Evolutionary conservation across 768 basidiomycete species (phyloP), one percentile per base, ranked within the genome.

Genomic region (Asterophora parasitica): DNA sequence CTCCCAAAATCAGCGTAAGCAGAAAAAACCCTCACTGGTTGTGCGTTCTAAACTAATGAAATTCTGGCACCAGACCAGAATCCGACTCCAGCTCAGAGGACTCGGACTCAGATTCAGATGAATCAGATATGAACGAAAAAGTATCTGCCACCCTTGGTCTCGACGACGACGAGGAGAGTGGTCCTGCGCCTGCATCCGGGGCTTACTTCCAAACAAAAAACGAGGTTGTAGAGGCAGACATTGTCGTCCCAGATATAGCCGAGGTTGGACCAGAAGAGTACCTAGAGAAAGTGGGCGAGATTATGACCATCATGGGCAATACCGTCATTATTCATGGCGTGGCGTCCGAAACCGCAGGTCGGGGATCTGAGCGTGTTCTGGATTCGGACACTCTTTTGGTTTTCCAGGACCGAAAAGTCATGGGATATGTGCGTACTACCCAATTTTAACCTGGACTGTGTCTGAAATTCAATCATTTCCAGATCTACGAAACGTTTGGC

Each of bases 401-500:
- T 33, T 92, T 92, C 61, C 82, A 84, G 16, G 92, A 98, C 64
- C 73, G 91, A 42, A 83, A 79, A 53, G 91, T 95, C n/a, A 62
- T 97, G 58, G 95, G 95, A 37, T 84, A 87, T 65, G 93, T 95
- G 66, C 68, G 87, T 75, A 67, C 84, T 74, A 27, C 34, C 16
- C 30, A 20, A 26, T 32, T 28, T 30, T 48, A 15, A 3, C 30
- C 15, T 30, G 40, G 33, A 17, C 23, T 44, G 27, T 50, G 35
- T 27, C 35, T 38, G 31, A 50, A n/a, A 30, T 37, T 37, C 46
- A 46, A 38, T 19, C 43, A 23, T 23, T 23, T 23, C 52, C 55
- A 57, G 91, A 74, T 97, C 44, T 89, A 86, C 61, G 95, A 98
- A 68, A 96, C 94, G 0, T 98, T 98, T 66, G 95, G 95, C 8